Evolutionary conservation across 805 yeast genomes (phyloP).

Genomic region (Candida nanaspora): DNA sequence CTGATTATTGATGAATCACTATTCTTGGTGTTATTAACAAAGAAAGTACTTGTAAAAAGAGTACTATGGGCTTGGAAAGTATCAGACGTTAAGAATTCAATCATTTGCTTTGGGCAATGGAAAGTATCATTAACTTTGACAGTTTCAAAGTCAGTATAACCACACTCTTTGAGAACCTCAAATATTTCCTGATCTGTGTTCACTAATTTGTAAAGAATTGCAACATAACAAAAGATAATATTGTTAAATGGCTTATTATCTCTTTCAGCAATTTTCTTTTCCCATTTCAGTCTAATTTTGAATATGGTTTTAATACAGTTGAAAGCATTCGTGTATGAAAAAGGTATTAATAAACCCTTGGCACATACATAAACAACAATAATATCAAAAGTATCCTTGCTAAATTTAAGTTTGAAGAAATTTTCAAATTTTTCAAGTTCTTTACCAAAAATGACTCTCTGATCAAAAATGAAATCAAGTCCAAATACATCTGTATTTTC

Average conservation of each 20-base stretch:
- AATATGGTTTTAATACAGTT: slow-evolving; percentile 37
- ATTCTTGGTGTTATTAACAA: slow-evolving; percentile 1
- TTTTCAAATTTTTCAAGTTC: slow-evolving; percentile 37
- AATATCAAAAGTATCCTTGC: slow-evolving; percentile 41
- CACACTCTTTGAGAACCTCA: slow-evolving; percentile 25
- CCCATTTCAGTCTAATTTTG: slow-evolving; percentile 29
- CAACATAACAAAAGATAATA: slow-evolving; percentile 24
- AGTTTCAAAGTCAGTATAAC: slow-evolving; percentile 24
- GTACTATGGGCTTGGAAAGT: slow-evolving; percentile 5
- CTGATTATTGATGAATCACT: slow-evolving; percentile 6
- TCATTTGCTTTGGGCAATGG: slow-evolving; percentile 28
- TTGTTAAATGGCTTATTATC: slow-evolving; percentile 8
- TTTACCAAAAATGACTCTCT: slow-evolving; percentile 33
- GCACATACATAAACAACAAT: slow-evolving; percentile 39
- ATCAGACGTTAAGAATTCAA: slow-evolving; percentile 6
- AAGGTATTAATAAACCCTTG: slow-evolving; percentile 55
- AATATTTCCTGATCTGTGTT: slow-evolving; percentile 30
- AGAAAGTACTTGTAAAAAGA: slow-evolving; percentile 3
- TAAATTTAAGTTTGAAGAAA: slow-evolving; percentile 30
- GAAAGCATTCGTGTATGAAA: slow-evolving; percentile 42
- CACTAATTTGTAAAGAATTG: slow-evolving; percentile 25
- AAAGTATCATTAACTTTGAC: slow-evolving; percentile 24
- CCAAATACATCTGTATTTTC: slow-evolving; percentile 20
- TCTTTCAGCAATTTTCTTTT: slow-evolving; percentile 13
- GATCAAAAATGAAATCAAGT: slow-evolving; percentile 21